These are phyloP conservation scores for Fusarium guadeloupense DNA, from an alignment of 2,329 filamentous ascomycete genomes.

Conservation along the genomic window DNA sequence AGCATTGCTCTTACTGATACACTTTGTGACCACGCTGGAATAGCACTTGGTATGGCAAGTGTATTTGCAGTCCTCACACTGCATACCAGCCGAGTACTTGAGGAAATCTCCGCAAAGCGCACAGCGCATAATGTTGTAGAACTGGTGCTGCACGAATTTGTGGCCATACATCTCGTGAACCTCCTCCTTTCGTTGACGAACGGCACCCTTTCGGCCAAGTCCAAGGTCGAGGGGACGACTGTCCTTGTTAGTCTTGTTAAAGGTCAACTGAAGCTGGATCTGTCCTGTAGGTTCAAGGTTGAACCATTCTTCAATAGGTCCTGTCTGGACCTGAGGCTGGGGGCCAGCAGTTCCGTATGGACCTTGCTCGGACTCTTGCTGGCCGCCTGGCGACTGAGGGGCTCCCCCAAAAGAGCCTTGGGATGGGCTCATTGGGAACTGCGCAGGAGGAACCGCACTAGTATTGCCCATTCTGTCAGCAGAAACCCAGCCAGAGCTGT, in stretches of 20 bases:
- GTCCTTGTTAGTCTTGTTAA: conserved; percentile 89
- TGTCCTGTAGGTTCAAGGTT: conserved; percentile 93
- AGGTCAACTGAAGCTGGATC: conserved; percentile 90
- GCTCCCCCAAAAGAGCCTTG: conserved; percentile 54
- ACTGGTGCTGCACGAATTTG: conserved; percentile 98
- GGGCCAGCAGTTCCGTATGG: conserved; percentile 48
- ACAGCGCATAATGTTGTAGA: conserved; percentile 99
- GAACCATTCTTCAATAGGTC: conserved; percentile 92
- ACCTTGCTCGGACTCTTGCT: conserved; percentile 45
- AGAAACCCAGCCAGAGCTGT: conserved; percentile 94
- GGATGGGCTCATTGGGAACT: conserved; percentile 67
- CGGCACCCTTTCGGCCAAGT: conserved; percentile 92
- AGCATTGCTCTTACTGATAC: conserved; percentile 98
- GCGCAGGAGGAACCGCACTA: conserved; percentile 57
- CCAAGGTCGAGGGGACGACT: conserved; percentile 85
- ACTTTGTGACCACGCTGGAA: conserved; percentile 95
- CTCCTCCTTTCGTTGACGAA: conserved; percentile 97
- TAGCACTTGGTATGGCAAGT: conserved; percentile 99
- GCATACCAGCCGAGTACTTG: conserved; percentile 98
- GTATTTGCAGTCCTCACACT: conserved; percentile 99
- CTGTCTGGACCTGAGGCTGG: conserved; percentile 63
- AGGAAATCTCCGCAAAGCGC: conserved; percentile 97
- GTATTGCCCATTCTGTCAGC: conserved; percentile 87
- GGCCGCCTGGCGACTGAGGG: conserved; percentile 54
- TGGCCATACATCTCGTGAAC: conserved; percentile 99